Base-by-base conservation (phyloP, 2,329 filamentous ascomycete genomes). In the Fusarium annulatum region DNA sequence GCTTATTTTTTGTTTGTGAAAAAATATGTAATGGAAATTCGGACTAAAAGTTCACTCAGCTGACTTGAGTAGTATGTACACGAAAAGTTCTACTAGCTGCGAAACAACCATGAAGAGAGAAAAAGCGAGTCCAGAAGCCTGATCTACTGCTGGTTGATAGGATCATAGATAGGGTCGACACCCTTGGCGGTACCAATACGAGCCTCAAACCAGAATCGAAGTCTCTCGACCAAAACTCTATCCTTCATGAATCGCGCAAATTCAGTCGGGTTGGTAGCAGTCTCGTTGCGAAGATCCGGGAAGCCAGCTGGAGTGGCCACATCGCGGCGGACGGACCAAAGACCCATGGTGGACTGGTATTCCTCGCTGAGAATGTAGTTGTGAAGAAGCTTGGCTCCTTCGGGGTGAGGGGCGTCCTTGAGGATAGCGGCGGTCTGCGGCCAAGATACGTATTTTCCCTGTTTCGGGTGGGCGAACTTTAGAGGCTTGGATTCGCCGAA, bases 361-460 rank as follows among this genome's bases (percentile, higher is more conserved):
- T 72, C 69, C 19, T 43, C 38, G 33, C 68, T 72, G 4, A 72
- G 43, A 2, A 72, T 68, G 12, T 12, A 72, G 26, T 64, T 72
- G 28, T 72, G 69, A 0, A 72, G 64, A 15, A 72, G 55, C 36
- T 72, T 72, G 18, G 69, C 69, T 51, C 69, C 69, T 16, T 72
- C 69, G 1, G 69, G 69, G 2, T 72, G 69, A 16, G 69, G 69
- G 2, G 69, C 64, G 14, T 72, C 69, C 49, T 72, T 72, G 21
- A 65, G 59, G 9, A 89, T 89, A 2, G 82, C 87, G 3, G 79
- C 85, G 0, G 77, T 82, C 71, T 89, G 87, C 1, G 85, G 71
- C 87, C 87, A 89, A 7, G 81, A 81, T 11, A 86, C 83, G 66
- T 84, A 87, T 52, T 81, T 69, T 11, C 80, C 85, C n/a, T 82